Base-by-base conservation (phyloP, 805 yeast species). In the Spathaspora hagerdaliae region DNA sequence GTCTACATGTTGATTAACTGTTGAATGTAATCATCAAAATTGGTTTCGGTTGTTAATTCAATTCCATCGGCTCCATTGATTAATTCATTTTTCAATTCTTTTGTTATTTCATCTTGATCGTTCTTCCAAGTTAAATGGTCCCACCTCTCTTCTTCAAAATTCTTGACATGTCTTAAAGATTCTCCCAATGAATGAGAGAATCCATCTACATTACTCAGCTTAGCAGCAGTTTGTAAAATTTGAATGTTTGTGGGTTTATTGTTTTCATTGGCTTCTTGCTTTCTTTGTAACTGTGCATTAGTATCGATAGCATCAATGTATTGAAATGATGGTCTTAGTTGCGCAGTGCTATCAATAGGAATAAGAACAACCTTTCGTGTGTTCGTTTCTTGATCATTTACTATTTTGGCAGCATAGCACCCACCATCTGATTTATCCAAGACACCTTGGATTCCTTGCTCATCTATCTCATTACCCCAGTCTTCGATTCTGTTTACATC, bases 301-400 rank as follows among this genome's bases (percentile, higher is more conserved):
- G 69, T 69, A 47, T 74, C 79, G 49, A 65, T 58, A 50, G 75
- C 81, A 59, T 90, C 96, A 37, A 90, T 80, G 59, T 91, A 87
- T 51, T 76, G 78, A 66, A 94, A 88, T 54, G 78, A 77, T 2
- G 97, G 94, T 53, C 96, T 76, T 49, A 94, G 62, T 62, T 92
- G 97, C 0, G 85, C 79, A 0, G 86, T 79, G 15, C 81, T 74
- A 32, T 79, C 77, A 1, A 91, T 71, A 1, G 92, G 87, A 1
- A 79, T 64, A 49, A 92, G 61, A 41, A 86, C 80, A 7, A 89
- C 56, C 54, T 75, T 81, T 44, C 52, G 8, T 47, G 31, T 12
- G 33, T 39, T 31, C 7, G 34, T 42, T 26, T 38, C 14, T 9
- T 36, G 34, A 24, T 40, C 54, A 11, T 44, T 43, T 7, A 59